Base-by-base conservation (phyloP, 2,329 filamentous ascomycete species). In the Alternaria triticimaculans region DNA sequence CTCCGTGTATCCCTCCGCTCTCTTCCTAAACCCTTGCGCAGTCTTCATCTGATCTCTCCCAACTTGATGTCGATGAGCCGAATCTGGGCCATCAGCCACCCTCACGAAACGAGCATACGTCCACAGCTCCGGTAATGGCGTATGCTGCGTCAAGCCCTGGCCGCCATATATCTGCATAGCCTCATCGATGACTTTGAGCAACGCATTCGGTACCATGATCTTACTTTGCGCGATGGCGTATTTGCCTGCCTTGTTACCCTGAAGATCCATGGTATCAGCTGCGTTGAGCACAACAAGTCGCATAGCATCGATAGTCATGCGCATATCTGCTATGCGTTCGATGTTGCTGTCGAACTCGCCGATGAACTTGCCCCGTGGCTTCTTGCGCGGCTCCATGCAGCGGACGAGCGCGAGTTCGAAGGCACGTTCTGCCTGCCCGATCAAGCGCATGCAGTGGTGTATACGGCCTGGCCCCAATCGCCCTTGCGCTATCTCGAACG, bases 91-190 rank as follows among this genome's bases (percentile, higher is more conserved):
- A 72, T 82, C 81, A 5, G 80, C 81, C 30, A 82, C 76, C 59
- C 81, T 69, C 28, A 82, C 79, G 67, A 81, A 81, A 23, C 81
- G 60, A 2, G 81, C 80, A 71, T 82, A 82, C 25, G 81, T 81
- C 81, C 81, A 82, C 63, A 82, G 72, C 71, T 82, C 79, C 8
- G 81, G 80, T 53, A 82, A 67, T 1, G 80, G 77, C 4, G 81
- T 82, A 67, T 82, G 79, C 62, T 82, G 81, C 15, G 79, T 82
- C 14, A 82, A 58, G 8, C 81, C 81, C 65, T 81, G 78, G 0
- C 80, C 81, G 48, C 81, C 80, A 67, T 81, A 82, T 49, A 82
- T 76, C 65, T 82, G 81, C 79, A 82, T 82, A 30, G 79, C 80
- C 67, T 81, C 79, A 66, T 82, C 80, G 55, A 82, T 82, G 44